phyloP scores from a whole-genome alignment of 2,329 filamentous ascomycete species.

The Diaporthe humulicola region DNA sequence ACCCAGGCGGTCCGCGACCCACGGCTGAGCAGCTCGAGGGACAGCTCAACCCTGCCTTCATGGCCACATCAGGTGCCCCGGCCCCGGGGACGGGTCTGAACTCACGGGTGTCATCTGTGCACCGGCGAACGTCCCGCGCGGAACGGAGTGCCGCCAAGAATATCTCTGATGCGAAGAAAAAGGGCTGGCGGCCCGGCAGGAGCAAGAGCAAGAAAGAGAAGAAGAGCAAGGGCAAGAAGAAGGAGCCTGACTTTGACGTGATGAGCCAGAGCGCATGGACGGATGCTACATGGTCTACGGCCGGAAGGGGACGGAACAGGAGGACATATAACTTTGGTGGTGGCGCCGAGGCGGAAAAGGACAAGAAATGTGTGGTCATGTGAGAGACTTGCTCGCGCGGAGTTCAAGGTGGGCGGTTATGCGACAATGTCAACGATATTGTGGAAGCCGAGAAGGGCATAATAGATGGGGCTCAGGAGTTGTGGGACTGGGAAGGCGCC shows the following conservation, averaged over 20 bases:
- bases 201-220: constrained; percentile 56
- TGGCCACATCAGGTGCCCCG: constrained; percentile 31
- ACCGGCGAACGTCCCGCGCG: constrained; percentile 66
- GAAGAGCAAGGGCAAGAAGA: constrained; percentile 52
- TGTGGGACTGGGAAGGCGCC: neutral
- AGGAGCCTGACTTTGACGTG: constrained; percentile 52
- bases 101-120: constrained; percentile 57
- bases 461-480: neutral
- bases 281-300: constrained; percentile 56
- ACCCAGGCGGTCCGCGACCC: constrained; percentile 54
- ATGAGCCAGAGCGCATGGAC: constrained; percentile 66
- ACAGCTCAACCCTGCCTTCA: constrained; percentile 30
- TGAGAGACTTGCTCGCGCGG: constrained; percentile 48
- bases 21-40: constrained; percentile 65
- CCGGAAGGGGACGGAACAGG: constrained; percentile 39
- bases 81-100: constrained; percentile 48
- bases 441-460: neutral
- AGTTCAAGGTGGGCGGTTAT: neutral
- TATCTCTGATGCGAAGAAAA: constrained; percentile 70
- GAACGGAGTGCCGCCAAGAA: constrained; percentile 73
- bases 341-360: constrained; percentile 45
- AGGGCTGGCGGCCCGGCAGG: constrained; percentile 62
- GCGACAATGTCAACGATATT: neutral
- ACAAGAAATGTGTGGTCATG: constrained; percentile 68
- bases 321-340: constrained; percentile 18